Evolutionary conservation across 257 asterid genomes (phyloP).

Genomic region (Gentiana dahurica): DNA sequence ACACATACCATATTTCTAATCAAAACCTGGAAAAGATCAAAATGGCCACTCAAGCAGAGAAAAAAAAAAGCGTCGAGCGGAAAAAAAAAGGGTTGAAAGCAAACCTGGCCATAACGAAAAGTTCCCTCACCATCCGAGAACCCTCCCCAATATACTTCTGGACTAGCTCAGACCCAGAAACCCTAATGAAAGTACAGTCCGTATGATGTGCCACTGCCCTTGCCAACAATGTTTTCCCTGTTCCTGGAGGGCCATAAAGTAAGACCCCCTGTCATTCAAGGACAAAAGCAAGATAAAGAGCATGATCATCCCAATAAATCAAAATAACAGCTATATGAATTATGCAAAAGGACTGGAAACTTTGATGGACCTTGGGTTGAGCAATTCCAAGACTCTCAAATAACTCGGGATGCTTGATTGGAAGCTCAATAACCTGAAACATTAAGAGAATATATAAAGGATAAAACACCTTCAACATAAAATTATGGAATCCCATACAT

Average conservation of each 20-base stretch:
- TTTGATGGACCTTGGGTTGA: conserved; percentile 54
- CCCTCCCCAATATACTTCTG: conserved; percentile 74
- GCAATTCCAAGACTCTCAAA: conserved; percentile 76
- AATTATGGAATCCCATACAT: background rate
- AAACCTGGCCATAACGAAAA: conserved; percentile 91
- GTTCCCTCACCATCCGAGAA: conserved; percentile 92
- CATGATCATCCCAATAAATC: background rate
- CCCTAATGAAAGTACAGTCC: conserved; percentile 62
- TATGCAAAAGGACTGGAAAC: background rate
- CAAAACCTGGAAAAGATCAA: background rate
- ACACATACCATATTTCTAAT: background rate
- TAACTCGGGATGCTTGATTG: conserved; percentile 62
- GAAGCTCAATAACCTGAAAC: conserved; percentile 59
- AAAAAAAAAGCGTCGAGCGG: background rate
- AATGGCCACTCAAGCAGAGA: background rate
- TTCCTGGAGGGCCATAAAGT: conserved; percentile 71
- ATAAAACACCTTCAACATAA: background rate
- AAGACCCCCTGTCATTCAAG: conserved; percentile 38
- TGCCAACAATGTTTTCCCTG: conserved; percentile 61
- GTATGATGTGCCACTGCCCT: conserved; percentile 73
- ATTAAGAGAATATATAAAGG: background rate
- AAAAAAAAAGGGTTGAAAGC: background rate
- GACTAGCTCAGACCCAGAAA: conserved; percentile 60
- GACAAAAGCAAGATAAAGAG: background rate
- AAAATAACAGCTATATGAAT: background rate